Base-by-base conservation (phyloP, 108 stramenopile genomes). In the Skeletonema tropicum region DNA sequence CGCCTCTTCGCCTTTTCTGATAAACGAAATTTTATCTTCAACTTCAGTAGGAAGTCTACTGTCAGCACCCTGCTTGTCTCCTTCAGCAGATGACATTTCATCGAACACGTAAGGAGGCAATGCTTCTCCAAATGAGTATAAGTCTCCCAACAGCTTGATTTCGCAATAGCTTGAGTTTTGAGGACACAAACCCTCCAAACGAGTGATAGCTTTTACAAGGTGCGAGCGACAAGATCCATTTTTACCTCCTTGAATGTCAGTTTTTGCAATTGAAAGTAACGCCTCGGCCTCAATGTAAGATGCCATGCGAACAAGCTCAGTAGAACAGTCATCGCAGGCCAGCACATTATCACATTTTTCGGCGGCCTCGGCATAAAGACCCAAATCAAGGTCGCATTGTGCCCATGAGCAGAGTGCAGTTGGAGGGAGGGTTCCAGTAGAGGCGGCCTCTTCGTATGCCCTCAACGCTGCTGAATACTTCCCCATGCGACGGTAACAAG, bases 341-440 rank as follows among this genome's bases (percentile, higher is more conserved):
- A 88, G 25, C 21, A 83, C 86, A 7, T 52, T 58, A 36, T 67
- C 64, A 68, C 90, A 89, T 77, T 81, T 89, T 25, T 83, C 76
- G 3, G 79, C 71, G 6, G 89, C 88, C 60, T 90, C 86, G 15
- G 85, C 84, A 55, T 80, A 81, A 29, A 89, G 57, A 17, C 89
- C 88, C 21, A 93, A 84, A 19, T 90, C 87, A 31, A 88, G 68
- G 41, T 92, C 83, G 14, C 87, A 88, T 88, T 90, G 87, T 11
- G 89, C 92, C 85, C 89, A 92, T 10, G 84, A 71, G 35, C 75
- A 79, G 7, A 89, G 69, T 39, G 77, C 70, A 66, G 64, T 35
- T 19, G 83, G 73, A 29, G 85, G 57, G 11, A 83, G 70, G 23
- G 61, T 35, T 10, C 72, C 64, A 23, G 66, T 75, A 15, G 78